A percentile compares a stretch with the other conserved stretches of the same genome.
phyloP scores from a whole-genome alignment of 805 yeast species.

The Saccharomycopsis fermentans region DNA sequence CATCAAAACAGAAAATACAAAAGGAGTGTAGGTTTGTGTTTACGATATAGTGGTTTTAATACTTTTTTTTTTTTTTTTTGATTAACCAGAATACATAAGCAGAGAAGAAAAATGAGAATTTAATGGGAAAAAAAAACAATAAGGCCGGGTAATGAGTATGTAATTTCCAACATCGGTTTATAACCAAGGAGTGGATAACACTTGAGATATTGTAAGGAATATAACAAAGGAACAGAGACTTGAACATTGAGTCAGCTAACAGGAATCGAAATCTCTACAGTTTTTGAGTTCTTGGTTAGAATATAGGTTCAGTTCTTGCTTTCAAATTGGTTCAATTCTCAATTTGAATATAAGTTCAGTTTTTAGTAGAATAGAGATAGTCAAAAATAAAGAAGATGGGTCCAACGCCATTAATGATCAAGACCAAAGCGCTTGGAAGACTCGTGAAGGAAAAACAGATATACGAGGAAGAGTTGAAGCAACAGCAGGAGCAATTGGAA shows the following conservation, averaged over 20 bases:
- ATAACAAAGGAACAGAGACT: background rate
- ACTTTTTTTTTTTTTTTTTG: background rate
- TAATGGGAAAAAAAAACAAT: background rate
- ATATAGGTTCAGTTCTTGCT: too few relatives aligned
- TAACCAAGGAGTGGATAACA: background rate
- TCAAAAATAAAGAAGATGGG: conserved; percentile 5
- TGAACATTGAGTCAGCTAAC: too few relatives aligned
- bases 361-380: background rate
- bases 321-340: too few relatives aligned
- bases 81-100: background rate
- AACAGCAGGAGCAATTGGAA: conserved; percentile 41
- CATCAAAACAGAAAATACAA: background rate
- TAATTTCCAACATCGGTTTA: background rate
- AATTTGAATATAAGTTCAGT: too few relatives aligned
- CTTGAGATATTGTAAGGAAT: background rate
- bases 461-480: conserved; percentile 49
- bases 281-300: too few relatives aligned
- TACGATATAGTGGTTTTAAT: background rate
- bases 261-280: too few relatives aligned
- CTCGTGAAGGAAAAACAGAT: conserved; percentile 55
- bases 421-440: conserved; percentile 57
- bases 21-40: too few relatives aligned
- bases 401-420: conserved; percentile 41
- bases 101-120: background rate
- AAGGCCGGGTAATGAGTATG: background rate